phyloP scores from a whole-genome alignment of 768 basidiomycete genomes.

The Pilatotrama ljubarskyi region DNA sequence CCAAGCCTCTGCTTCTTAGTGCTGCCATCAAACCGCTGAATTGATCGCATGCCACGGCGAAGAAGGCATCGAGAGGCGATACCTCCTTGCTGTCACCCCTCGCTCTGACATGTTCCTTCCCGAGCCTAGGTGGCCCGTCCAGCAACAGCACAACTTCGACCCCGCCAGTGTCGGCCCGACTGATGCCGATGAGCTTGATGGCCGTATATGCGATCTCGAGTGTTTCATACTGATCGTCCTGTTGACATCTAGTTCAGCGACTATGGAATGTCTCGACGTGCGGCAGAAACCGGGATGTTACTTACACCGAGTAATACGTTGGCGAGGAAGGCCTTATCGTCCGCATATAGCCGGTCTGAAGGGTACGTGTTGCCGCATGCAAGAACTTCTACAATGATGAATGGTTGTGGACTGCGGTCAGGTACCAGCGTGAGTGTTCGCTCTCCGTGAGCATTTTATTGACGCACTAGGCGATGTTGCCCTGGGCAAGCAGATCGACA shows the following conservation, averaged over 20 bases:
- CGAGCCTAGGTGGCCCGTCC: conserved; percentile 12
- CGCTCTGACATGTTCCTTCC: conserved; percentile 12
- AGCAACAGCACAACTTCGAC: conserved; percentile 2
- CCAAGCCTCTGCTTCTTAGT: conserved; percentile 48
- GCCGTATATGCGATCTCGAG: conserved; percentile 45
- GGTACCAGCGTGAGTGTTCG: background rate
- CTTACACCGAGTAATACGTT: conserved; percentile 43
- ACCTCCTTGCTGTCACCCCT: conserved; percentile 17
- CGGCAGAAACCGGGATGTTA: background rate
- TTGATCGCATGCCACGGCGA: conserved; percentile 38
- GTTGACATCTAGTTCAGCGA: conserved; percentile 6
- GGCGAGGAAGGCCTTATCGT: conserved; percentile 49
- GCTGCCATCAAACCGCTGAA: conserved; percentile 42
- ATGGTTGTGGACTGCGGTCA: conserved; percentile 57
- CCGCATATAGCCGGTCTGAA: conserved; percentile 52
- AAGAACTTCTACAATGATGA: conserved; percentile 43
- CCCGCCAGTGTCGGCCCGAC: background rate
- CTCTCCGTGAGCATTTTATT: background rate
- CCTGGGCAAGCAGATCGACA: conserved; percentile 45
- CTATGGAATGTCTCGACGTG: background rate
- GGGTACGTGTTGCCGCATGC: conserved; percentile 39
- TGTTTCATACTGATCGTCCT: conserved; percentile 54
- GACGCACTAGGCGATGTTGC: conserved; percentile 51
- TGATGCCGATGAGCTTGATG: conserved; percentile 27
- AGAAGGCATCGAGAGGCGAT: conserved; percentile 31